These are phyloP conservation scores for Trichoderma endophyticum DNA, from an alignment of 2,329 filamentous ascomycete species.

Conservation along the genomic window DNA sequence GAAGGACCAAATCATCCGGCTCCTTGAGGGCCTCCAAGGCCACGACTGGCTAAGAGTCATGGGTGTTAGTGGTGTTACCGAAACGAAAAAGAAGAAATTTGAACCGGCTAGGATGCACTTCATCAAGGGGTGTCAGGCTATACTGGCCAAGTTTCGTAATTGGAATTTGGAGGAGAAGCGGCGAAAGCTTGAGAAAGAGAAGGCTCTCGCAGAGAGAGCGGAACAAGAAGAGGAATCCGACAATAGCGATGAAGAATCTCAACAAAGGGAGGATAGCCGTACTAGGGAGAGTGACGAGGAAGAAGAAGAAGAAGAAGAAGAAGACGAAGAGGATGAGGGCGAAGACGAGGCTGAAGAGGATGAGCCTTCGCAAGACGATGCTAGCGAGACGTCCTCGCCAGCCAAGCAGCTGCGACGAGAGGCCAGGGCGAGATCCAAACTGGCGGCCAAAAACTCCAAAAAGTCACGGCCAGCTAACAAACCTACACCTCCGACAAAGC, in stretches of 20 bases:
- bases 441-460: constrained; percentile 36
- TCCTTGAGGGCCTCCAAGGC: constrained; percentile 79
- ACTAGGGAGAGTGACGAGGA: constrained; percentile 21
- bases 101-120: constrained; percentile 84
- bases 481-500: constrained; percentile 29
- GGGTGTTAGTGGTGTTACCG: constrained; percentile 82
- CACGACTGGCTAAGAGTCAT: constrained; percentile 92
- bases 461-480: constrained; percentile 30
- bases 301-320: constrained; percentile 33
- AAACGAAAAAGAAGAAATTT: constrained; percentile 80
- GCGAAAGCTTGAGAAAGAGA: constrained; percentile 72
- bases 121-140: constrained; percentile 73
- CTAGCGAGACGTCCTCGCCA: constrained; percentile 39
- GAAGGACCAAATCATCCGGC: constrained; percentile 60
- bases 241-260: constrained; percentile 19
- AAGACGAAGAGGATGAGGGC: constrained; percentile 35
- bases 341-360: constrained; percentile 22
- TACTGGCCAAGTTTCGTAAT: constrained; percentile 81
- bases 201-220: constrained; percentile 36
- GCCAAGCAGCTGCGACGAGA: constrained; percentile 75
- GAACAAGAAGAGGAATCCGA: constrained; percentile 39
- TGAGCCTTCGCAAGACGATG: constrained; percentile 54
- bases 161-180: constrained; percentile 92
- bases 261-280: constrained; percentile 33
- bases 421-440: constrained; percentile 53